phyloP scores from a whole-genome alignment of 345 rosid genomes.

The Hevea brasiliensis region DNA sequence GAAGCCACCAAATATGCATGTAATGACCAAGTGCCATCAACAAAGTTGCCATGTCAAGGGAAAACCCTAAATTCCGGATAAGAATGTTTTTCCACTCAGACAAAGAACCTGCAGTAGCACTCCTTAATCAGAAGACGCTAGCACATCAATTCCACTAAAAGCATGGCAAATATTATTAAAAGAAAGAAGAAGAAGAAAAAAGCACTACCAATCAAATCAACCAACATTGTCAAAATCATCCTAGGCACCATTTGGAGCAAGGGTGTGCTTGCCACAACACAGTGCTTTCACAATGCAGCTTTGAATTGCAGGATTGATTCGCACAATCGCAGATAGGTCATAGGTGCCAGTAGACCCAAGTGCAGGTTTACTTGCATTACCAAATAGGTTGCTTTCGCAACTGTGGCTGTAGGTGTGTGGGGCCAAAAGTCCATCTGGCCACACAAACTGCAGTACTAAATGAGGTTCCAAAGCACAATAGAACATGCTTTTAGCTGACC shows the following conservation, averaged over 20 bases:
- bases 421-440: background rate
- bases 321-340: background rate
- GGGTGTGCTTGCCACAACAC: slow-evolving; percentile 1
- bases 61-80: slow-evolving; percentile 83
- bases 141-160: slow-evolving; percentile 10
- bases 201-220: slow-evolving; percentile 11
- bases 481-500: background rate
- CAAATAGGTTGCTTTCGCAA: background rate
- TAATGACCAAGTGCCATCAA: slow-evolving; percentile 94
- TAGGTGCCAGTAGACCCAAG: background rate
- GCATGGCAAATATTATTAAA: background rate
- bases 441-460: background rate
- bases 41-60: slow-evolving; percentile 88
- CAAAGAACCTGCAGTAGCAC: slow-evolving; percentile 63
- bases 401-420: background rate
- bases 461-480: background rate
- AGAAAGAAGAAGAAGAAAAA: background rate
- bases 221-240: background rate
- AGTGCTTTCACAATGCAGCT: background rate
- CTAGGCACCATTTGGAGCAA: background rate
- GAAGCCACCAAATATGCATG: slow-evolving; percentile 91
- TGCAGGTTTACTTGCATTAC: background rate
- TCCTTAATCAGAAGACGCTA: slow-evolving; percentile 14
- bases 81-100: slow-evolving; percentile 94
- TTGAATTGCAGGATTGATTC: background rate